These are phyloP conservation scores for Ceratocystis cubensis DNA, from an alignment of 2,329 filamentous ascomycete species.

Conservation along the genomic window DNA sequence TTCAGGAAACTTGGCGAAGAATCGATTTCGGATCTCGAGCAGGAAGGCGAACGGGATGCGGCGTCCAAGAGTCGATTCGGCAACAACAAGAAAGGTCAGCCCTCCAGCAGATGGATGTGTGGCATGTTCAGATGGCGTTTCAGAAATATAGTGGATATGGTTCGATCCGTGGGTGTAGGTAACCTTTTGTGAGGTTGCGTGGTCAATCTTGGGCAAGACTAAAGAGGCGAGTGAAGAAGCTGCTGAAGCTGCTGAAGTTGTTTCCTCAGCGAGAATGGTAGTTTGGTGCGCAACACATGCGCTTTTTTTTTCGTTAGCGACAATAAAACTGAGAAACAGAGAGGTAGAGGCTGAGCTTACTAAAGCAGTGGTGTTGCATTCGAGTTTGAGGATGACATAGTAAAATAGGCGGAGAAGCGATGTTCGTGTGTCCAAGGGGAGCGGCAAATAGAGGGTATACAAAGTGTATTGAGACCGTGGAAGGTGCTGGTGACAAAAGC, in stretches of 20 bases:
- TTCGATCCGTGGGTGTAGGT: conserved; percentile 87
- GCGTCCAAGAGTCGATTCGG: conserved; percentile 66
- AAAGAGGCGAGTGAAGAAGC: conserved; percentile 80
- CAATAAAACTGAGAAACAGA: background rate
- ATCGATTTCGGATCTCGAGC: conserved; percentile 78
- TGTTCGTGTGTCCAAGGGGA: background rate
- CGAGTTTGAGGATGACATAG: conserved; percentile 57
- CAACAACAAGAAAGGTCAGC: conserved; percentile 83
- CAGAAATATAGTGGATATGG: conserved; percentile 91
- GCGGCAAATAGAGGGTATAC: background rate
- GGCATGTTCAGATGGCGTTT: conserved; percentile 57
- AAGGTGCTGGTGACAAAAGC: background rate
- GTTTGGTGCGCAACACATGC: conserved; percentile 88
- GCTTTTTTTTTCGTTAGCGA: conserved; percentile 34
- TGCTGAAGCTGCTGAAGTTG: conserved; percentile 67
- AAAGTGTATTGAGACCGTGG: background rate
- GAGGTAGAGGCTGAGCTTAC: conserved; percentile 35
- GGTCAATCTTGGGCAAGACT: conserved; percentile 88
- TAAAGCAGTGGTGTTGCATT: conserved; percentile 56
- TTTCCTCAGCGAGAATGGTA: conserved; percentile 89
- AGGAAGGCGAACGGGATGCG: conserved; percentile 89
- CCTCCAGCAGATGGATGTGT: conserved; percentile 54
- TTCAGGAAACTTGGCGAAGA: conserved; percentile 58
- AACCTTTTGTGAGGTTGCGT: conserved; percentile 68
- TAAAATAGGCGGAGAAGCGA: background rate